Conservation (phyloP, 208 protist species). For the Trypanosoma avium region DNA sequence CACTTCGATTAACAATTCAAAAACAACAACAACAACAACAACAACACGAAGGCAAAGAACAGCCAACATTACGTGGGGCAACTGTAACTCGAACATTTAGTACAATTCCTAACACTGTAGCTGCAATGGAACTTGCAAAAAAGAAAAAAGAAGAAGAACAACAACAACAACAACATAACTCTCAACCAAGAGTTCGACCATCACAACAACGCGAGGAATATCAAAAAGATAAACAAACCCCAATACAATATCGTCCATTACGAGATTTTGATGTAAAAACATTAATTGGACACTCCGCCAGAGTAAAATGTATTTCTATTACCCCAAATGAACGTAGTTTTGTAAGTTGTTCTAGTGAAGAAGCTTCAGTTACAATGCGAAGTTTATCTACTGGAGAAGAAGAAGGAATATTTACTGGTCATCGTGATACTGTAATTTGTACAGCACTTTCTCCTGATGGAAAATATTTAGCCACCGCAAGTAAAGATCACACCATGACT, state of each 20-base stretch:
- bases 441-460: conserved; percentile 81
- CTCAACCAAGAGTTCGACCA: too few species aligned
- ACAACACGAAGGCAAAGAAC: background rate
- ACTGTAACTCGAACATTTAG: conserved; percentile 35
- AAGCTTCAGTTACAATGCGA: conserved; percentile 67
- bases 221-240: too few species aligned
- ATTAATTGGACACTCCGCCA: conserved; percentile 70
- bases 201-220: too few species aligned
- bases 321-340: conserved; percentile 66
- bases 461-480: conserved; percentile 87
- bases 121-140: too few species aligned
- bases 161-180: too few species aligned
- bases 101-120: conserved; percentile 34
- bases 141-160: too few species aligned
- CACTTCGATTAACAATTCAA: background rate
- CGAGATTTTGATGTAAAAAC: conserved; percentile 31
- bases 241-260: conserved; percentile 18
- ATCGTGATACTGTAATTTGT: conserved; percentile 83
- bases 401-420: conserved; percentile 85
- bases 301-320: conserved; percentile 86
- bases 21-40: background rate
- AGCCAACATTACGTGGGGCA: background rate
- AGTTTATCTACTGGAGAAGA: conserved; percentile 55
- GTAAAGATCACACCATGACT: conserved; percentile 87
- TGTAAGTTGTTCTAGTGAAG: conserved; percentile 84